These are phyloP conservation scores for Barnettozyma vustinii DNA, from an alignment of 805 yeast genomes.

Conservation along the genomic window DNA sequence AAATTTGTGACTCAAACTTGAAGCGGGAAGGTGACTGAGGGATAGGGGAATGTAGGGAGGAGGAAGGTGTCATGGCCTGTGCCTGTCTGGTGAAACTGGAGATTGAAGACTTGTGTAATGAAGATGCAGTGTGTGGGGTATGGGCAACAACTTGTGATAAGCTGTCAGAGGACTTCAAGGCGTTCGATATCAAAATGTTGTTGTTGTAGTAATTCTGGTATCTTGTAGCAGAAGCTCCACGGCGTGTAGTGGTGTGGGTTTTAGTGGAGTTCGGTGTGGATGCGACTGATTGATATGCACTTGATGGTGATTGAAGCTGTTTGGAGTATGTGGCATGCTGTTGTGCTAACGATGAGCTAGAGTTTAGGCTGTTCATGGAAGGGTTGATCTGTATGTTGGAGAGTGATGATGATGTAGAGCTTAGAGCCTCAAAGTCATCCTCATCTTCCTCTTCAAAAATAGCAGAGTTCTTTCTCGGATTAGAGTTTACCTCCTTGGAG, in stretches of 20 bases:
- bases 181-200: constrained; percentile 38
- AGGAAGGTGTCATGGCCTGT: constrained; percentile 8
- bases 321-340: constrained; percentile 9
- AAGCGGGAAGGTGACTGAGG: constrained; percentile 24
- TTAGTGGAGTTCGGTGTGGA: constrained; percentile 28
- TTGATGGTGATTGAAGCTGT: constrained; percentile 6
- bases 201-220: constrained; percentile 45
- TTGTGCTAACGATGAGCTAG: constrained; percentile 2
- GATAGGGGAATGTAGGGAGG: constrained; percentile 13
- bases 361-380: constrained; percentile 17
- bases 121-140: constrained; percentile 6
- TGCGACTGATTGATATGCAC: constrained; percentile 9
- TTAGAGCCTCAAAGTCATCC: constrained; percentile 12
- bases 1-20: constrained; percentile 32
- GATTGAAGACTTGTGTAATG: constrained; percentile 18
- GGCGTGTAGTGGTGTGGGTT: constrained; percentile 17
- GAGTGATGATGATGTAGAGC: constrained; percentile 17
- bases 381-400: constrained; percentile 16
- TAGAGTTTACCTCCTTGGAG: constrained; percentile 7
- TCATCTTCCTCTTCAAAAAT: constrained; percentile 30
- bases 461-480: constrained; percentile 24
- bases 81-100: constrained; percentile 18
- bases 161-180: constrained; percentile 37
- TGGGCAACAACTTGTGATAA: constrained; percentile 12
- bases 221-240: constrained; percentile 42